Evolutionary conservation across 257 asterid genomes (phyloP).

Genomic region (Gentiana macrophylla): DNA sequence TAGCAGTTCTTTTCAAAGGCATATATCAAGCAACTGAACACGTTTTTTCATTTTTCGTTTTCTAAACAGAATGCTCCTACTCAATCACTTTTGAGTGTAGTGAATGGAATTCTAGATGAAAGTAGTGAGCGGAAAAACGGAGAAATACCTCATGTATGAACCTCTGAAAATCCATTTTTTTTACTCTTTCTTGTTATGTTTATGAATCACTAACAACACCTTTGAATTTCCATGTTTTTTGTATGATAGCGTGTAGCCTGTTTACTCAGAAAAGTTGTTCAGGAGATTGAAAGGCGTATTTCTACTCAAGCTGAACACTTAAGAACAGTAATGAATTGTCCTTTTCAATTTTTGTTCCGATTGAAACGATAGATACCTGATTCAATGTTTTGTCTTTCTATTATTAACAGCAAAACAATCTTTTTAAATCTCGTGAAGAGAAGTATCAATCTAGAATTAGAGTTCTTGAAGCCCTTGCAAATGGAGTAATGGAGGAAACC

Average conservation of each 20-base stretch:
- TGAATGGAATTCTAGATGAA: conserved; percentile 78
- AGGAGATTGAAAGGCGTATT: conserved; percentile 89
- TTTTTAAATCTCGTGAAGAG: conserved; percentile 84
- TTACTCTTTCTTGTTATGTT: background rate
- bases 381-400: background rate
- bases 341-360: background rate
- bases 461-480: conserved; percentile 91
- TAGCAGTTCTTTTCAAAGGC: background rate
- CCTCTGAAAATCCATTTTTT: background rate
- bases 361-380: conserved; percentile 1
- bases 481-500: conserved; percentile 68
- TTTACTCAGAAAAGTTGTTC: conserved; percentile 78
- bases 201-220: background rate
- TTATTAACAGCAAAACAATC: conserved; percentile 65
- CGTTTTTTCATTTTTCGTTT: background rate
- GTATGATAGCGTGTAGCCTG: conserved; percentile 68
- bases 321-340: conserved; percentile 40
- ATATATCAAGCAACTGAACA: conserved; percentile 1
- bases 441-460: conserved; percentile 85
- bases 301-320: conserved; percentile 86
- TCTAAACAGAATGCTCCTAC: conserved; percentile 84
- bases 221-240: conserved; percentile 11
- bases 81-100: conserved; percentile 76
- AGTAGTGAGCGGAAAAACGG: conserved; percentile 75
- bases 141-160: conserved; percentile 78